A percentile compares a stretch with the other conserved stretches of the same genome.
Conservation (phyloP, 306 rosid species). For the Senna siamea region DNA sequence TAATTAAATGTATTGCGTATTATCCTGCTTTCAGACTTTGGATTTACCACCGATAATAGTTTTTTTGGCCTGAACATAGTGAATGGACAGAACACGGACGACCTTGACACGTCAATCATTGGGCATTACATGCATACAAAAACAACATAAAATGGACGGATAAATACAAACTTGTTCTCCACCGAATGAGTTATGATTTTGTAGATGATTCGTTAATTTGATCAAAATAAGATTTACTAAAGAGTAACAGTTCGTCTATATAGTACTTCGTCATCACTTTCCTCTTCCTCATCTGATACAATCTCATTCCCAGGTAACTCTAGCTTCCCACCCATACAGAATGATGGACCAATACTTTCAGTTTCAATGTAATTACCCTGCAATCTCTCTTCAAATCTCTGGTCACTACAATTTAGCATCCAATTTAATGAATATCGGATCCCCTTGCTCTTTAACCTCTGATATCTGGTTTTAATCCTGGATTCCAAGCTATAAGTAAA, state of each 20-base stretch:
- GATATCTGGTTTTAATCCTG: slow-evolving; percentile 86
- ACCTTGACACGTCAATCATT: neutral
- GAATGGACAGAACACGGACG: no score
- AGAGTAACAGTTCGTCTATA: slow-evolving; percentile 78
- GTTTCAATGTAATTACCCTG: slow-evolving; percentile 81
- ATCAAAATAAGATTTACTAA: slow-evolving; percentile 33
- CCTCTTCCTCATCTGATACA: slow-evolving; percentile 85
- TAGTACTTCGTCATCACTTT: slow-evolving; percentile 75
- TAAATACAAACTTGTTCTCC: neutral
- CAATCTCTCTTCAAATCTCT: slow-evolving; percentile 93
- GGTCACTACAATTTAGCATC: slow-evolving; percentile 92
- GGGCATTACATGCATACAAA: neutral
- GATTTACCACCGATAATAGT: neutral
- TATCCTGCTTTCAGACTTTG: slow-evolving; percentile 3
- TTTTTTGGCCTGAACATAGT: no score
- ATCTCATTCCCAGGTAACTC: slow-evolving; percentile 70
- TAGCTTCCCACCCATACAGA: slow-evolving; percentile 85
- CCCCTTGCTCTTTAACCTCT: slow-evolving; percentile 72
- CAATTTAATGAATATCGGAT: slow-evolving; percentile 78
- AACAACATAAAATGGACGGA: neutral
- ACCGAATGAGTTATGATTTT: slow-evolving; percentile 11
- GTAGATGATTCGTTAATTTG: slow-evolving; percentile 31
- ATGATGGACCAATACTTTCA: slow-evolving; percentile 74
- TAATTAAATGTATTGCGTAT: neutral
- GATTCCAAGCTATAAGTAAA: slow-evolving; percentile 94